Evolutionary conservation across 768 basidiomycete genomes (phyloP).

Genomic region (Amanita pallidorosea): DNA sequence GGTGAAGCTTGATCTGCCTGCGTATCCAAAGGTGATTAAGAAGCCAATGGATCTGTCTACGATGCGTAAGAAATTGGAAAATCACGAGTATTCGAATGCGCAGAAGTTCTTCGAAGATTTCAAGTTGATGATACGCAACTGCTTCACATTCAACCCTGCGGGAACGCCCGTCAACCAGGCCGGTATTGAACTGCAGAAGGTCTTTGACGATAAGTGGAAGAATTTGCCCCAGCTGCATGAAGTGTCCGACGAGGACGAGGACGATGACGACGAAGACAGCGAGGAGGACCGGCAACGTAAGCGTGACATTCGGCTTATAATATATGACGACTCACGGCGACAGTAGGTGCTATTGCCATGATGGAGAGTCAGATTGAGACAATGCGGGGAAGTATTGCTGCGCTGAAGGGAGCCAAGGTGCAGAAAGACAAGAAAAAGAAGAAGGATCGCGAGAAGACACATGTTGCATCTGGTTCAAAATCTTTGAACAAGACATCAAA

Average conservation of each 20-base stretch:
- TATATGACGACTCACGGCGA: neutral
- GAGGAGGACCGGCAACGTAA: conserved; percentile 63
- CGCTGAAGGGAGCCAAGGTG: conserved; percentile 42
- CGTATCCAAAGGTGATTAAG: conserved; percentile 83
- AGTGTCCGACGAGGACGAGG: conserved; percentile 52
- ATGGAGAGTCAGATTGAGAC: conserved; percentile 79
- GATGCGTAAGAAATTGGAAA: conserved; percentile 78
- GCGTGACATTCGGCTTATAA: conserved; percentile 17
- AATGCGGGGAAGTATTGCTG: conserved; percentile 60
- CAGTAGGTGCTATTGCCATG: conserved; percentile 53
- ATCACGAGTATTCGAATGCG: conserved; percentile 64
- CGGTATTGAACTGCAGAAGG: conserved; percentile 71
- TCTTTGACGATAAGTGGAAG: conserved; percentile 93
- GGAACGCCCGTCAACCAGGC: conserved; percentile 82
- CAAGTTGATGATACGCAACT: conserved; percentile 91
- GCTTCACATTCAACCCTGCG: conserved; percentile 83
- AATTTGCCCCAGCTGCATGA: conserved; percentile 53
- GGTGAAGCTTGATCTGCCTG: conserved; percentile 67
- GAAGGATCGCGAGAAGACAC: conserved; percentile 44
- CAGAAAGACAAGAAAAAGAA: conserved; percentile 66
- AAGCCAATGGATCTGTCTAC: conserved; percentile 93
- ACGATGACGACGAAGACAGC: conserved; percentile 55
- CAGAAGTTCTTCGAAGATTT: conserved; percentile 84
- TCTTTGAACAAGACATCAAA: conserved; percentile 38
- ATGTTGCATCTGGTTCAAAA: conserved; percentile 59